phyloP scores from a whole-genome alignment of 768 basidiomycete species.

The Trametes punicea region DNA sequence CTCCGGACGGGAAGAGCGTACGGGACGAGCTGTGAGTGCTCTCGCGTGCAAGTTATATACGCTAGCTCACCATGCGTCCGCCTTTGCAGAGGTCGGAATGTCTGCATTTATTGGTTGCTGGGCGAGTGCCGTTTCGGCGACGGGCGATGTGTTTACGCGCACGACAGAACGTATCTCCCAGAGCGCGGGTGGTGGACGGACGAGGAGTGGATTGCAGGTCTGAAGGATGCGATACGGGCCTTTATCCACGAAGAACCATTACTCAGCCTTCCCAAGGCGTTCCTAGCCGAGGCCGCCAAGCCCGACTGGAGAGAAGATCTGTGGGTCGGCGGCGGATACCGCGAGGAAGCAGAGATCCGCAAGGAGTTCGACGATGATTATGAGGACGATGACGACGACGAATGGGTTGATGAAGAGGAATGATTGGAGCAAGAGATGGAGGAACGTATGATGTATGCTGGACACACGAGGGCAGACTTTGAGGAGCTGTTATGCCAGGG shows the following conservation, averaged over 20 bases:
- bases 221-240: not conserved
- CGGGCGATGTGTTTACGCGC: conserved; percentile 44
- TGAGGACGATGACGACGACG: not conserved
- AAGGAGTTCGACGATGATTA: not conserved
- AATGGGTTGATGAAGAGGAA: not conserved
- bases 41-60: not conserved
- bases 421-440: conserved; percentile 14
- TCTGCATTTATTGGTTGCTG: conserved; percentile 42
- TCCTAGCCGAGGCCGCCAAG: not conserved
- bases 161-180: conserved; percentile 44
- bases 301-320: not conserved
- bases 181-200: conserved; percentile 45
- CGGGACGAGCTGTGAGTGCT: conserved; percentile 49
- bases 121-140: conserved; percentile 38
- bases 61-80: not conserved
- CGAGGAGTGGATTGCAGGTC: not conserved
- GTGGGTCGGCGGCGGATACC: not conserved
- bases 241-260: not conserved
- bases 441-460: conserved; percentile 26
- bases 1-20: conserved; percentile 52
- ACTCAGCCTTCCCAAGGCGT: not conserved
- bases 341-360: not conserved
- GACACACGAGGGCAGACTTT: conserved; percentile 35
- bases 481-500: conserved; percentile 37
- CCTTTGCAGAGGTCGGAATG: conserved; percentile 49